These are phyloP conservation scores for Salix viminalis DNA, from an alignment of 345 rosid species.

Conservation along the genomic window DNA sequence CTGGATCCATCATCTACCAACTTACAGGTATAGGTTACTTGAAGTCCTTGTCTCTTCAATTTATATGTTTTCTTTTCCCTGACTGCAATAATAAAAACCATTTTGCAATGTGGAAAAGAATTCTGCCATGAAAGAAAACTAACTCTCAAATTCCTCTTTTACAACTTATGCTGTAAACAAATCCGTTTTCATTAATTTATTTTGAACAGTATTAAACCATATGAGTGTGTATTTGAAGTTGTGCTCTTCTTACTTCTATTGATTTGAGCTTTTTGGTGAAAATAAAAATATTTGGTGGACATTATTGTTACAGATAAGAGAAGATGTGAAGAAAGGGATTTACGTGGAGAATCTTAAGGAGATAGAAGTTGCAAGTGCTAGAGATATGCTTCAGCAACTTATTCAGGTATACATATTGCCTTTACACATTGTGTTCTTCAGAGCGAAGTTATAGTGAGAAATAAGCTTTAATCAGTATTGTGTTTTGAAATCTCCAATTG, in stretches of 20 bases:
- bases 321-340: conserved; percentile 87
- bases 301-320: conserved; percentile 61
- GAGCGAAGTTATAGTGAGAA: neutral
- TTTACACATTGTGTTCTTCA: neutral
- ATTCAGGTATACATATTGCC: conserved; percentile 48
- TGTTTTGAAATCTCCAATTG: neutral
- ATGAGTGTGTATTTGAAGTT: neutral
- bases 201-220: neutral
- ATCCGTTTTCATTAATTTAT: neutral
- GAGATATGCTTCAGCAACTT: conserved; percentile 88
- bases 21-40: conserved; percentile 57
- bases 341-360: conserved; percentile 93
- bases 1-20: conserved; percentile 81
- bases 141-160: neutral
- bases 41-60: neutral
- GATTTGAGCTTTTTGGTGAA: neutral
- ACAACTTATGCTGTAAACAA: neutral
- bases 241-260: neutral
- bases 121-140: neutral
- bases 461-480: neutral
- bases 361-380: conserved; percentile 78
- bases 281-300: neutral
- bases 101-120: neutral
- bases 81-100: neutral
- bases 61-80: neutral